Conservation (phyloP, 768 basidiomycete genomes). For the Tulasnella sp. region DNA sequence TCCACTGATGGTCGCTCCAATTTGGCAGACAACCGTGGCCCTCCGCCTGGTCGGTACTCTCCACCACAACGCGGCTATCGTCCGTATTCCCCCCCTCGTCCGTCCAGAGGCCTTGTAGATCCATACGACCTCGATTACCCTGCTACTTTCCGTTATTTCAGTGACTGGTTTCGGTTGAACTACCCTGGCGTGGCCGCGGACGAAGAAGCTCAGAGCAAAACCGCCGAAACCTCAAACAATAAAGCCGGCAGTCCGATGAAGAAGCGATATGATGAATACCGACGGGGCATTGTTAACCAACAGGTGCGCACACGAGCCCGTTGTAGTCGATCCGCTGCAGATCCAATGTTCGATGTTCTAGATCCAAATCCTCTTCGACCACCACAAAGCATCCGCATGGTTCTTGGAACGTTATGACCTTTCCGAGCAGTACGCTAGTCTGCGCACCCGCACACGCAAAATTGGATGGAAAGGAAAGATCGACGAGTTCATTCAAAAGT, state of each 20-base stretch:
- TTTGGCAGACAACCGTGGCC: constrained; percentile 45
- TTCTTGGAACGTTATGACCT: constrained; percentile 93
- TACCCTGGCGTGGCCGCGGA: constrained; percentile 65
- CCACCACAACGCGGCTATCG: constrained; percentile 32
- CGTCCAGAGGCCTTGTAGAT: constrained; percentile 29
- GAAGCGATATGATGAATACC: constrained; percentile 83
- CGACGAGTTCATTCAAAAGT: constrained; percentile 59
- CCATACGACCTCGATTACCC: constrained; percentile 75
- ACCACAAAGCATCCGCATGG: constrained; percentile 93
- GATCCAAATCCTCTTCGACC: constrained; percentile 92
- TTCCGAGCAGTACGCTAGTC: constrained; percentile 48
- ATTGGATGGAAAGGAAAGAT: constrained; percentile 73
- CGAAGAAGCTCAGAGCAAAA: constrained; percentile 71
- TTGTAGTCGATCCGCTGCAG: no score
- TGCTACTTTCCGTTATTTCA: constrained; percentile 68
- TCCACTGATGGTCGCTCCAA: constrained; percentile 35
- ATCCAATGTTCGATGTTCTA: constrained; percentile 29
- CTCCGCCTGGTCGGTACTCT: constrained; percentile 40
- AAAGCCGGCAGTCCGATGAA: constrained; percentile 78
- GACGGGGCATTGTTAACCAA: constrained; percentile 73
- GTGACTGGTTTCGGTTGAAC: constrained; percentile 74
- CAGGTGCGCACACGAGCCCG: constrained; percentile 49
- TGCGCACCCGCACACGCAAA: constrained; percentile 69
- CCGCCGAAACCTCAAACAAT: constrained; percentile 45
- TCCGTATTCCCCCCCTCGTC: constrained; percentile 41